phyloP scores from a whole-genome alignment of 805 yeast species.

The Candida namnaoensis region DNA sequence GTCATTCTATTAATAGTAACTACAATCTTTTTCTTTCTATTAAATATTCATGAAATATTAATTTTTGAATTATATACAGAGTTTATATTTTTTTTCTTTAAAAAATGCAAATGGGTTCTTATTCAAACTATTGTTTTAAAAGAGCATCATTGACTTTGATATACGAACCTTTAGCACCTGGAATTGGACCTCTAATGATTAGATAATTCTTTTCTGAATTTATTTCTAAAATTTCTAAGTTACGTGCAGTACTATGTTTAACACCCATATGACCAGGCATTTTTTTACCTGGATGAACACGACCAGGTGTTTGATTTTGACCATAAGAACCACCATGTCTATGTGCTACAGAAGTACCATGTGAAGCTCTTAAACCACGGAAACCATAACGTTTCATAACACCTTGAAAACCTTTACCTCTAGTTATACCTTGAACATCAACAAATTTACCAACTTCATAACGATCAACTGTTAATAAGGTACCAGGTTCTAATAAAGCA shows the following conservation, averaged over 20 bases:
- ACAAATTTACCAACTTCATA: conserved; percentile 78
- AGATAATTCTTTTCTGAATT: conserved; percentile 78
- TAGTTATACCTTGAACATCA: conserved; percentile 69
- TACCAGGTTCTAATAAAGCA: conserved; percentile 70
- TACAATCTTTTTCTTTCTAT: no score
- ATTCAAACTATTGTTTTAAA: conserved; percentile 21
- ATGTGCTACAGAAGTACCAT: conserved; percentile 90
- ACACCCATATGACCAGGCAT: conserved; percentile 98
- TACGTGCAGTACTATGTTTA: conserved; percentile 62
- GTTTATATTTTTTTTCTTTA: no score
- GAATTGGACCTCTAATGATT: conserved; percentile 80
- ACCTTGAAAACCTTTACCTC: conserved; percentile 97
- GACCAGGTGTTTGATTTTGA: conserved; percentile 91
- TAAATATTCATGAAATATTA: no score
- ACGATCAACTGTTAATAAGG: conserved; percentile 73
- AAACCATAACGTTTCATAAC: conserved; percentile 95
- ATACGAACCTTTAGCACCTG: conserved; percentile 76
- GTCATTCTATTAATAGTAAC: no score
- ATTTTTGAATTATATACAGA: no score
- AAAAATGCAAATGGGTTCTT: neutral
- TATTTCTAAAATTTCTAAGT: conserved; percentile 66
- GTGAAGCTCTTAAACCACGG: conserved; percentile 83
- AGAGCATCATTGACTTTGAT: conserved; percentile 78
- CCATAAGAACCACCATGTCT: conserved; percentile 98
- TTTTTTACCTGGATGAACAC: conserved; percentile 92